Base-by-base conservation (phyloP, 768 basidiomycete species). In the Boletus eberwhitei region DNA sequence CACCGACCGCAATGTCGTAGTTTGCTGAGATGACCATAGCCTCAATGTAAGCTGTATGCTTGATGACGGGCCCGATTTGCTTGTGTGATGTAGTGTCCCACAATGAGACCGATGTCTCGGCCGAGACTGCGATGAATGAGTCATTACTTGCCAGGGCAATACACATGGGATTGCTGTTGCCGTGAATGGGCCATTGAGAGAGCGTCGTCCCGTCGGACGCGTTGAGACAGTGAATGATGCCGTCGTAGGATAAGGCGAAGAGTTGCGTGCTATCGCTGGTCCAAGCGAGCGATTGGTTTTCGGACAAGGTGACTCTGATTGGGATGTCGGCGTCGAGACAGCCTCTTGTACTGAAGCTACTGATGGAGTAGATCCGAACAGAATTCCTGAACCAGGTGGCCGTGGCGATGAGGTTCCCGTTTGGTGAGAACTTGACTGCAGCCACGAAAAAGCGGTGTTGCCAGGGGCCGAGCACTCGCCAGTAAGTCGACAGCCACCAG, bases 1-100 rank as follows among this genome's bases (percentile, higher is more conserved):
- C 60, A 14, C 48, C 35, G 4, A 22, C 43, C 7, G 48, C 53
- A 8, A 62, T 29, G 11, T 48, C 50, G 7, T 49, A 59, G 24
- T 58, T 52, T 12, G 37, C 6, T 2, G 60, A 58, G 35, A 62
- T 32, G n/a, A 36, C 39, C 19, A 58, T 42, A 2, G 56, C n/a
- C n/a, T n/a, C 8, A 16, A 53, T 4, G 0, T 7, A 48, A 31
- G n/a, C 56, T 3, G 19, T 11, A 4, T 50, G 4, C 8, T 62
- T 32, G n/a, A 62, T 21, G 40, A 59, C 6, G 4, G 52, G 16
- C 4, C 61, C 56, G 8, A 54, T 50, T 22, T n/a, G 60, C 17
- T 38, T 11, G 17, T 42, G 39, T 1, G 52, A 54, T 8, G n/a
- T 21, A 24, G 50, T 50, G 22, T 62, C 60, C 60, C 60, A 62